A percentile compares a stretch with the other conserved stretches of the same genome.
phyloP scores from a whole-genome alignment of 164 flowering plant genomes.

The Akebia trifoliata region DNA sequence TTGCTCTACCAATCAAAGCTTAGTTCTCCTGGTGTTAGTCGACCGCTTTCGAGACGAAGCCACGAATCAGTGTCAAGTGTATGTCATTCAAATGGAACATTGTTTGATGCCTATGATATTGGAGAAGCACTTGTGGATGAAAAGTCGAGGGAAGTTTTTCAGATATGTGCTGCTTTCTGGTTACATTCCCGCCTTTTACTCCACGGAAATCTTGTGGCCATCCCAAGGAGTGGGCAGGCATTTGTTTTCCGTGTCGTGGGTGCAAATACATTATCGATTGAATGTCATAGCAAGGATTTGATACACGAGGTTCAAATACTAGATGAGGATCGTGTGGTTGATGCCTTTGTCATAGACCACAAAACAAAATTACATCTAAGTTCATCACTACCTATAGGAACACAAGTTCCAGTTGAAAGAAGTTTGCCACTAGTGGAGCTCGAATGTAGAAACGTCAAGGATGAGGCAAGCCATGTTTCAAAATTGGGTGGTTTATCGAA shows the following conservation, averaged over 20 bases:
- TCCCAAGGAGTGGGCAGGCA: slow-evolving; percentile 48
- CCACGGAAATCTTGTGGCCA: slow-evolving; percentile 58
- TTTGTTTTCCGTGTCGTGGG: slow-evolving; percentile 47
- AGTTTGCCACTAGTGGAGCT: slow-evolving; percentile 13
- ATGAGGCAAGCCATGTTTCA: slow-evolving; percentile 12
- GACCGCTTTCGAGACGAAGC: slow-evolving; percentile 17
- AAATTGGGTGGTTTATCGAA: slow-evolving; percentile 82
- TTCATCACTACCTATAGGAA: slow-evolving; percentile 19
- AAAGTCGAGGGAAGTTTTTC: slow-evolving; percentile 43
- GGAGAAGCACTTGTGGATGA: slow-evolving; percentile 41
- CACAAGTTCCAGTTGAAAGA: slow-evolving; percentile 17
- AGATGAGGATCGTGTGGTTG: slow-evolving; percentile 16
- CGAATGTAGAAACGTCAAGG: slow-evolving; percentile 18
- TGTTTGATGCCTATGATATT: slow-evolving; percentile 33
- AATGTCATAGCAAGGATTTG: slow-evolving; percentile 17
- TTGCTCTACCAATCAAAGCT: slow-evolving; percentile 24
- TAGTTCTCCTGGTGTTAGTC: slow-evolving; percentile 24
- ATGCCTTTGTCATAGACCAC: slow-evolving; percentile 42
- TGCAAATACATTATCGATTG: slow-evolving; percentile 23
- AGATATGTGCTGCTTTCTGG: slow-evolving; percentile 50
- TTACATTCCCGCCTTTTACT: slow-evolving; percentile 51
- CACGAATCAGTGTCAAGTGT: slow-evolving; percentile 24
- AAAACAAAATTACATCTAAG: slow-evolving; percentile 47
- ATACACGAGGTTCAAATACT: slow-evolving; percentile 13
- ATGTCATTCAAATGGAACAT: slow-evolving; percentile 8